These are phyloP conservation scores for Amauroascus niger DNA, from an alignment of 2,329 filamentous ascomycete species.

Conservation along the genomic window DNA sequence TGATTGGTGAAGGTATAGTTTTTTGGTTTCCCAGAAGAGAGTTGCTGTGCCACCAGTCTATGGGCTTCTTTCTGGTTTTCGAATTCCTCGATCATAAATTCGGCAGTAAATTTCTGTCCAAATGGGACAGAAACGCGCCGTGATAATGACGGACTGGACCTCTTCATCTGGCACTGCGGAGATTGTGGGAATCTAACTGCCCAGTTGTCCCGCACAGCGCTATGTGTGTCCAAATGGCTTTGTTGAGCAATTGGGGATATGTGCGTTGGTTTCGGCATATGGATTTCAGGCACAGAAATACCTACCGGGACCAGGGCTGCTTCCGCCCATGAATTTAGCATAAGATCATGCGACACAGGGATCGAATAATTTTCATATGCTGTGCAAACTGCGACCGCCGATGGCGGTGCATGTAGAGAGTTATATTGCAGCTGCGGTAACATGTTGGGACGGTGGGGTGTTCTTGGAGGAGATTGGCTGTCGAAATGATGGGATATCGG, in stretches of 20 bases:
- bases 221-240: slow-evolving; percentile 20
- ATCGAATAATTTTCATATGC: slow-evolving; percentile 4
- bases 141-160: slow-evolving; percentile 23
- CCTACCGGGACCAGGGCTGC: slow-evolving; percentile 31
- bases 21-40: slow-evolving; percentile 34
- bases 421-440: slow-evolving; percentile 33
- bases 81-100: slow-evolving; percentile 39
- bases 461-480: slow-evolving; percentile 38
- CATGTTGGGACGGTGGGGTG: slow-evolving; percentile 32
- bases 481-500: slow-evolving; percentile 34
- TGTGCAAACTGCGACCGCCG: slow-evolving; percentile 28
- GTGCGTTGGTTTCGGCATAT: slow-evolving; percentile 27
- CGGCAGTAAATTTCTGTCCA: slow-evolving; percentile 26
- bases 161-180: slow-evolving; percentile 27
- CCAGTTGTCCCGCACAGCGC: slow-evolving; percentile 22
- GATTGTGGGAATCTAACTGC: slow-evolving; percentile 21
- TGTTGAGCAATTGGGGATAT: slow-evolving; percentile 34
- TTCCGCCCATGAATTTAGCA: slow-evolving; percentile 37
- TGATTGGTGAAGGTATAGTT: slow-evolving; percentile 38
- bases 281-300: slow-evolving; percentile 26
- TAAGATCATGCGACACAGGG: slow-evolving; percentile 22
- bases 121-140: slow-evolving; percentile 13
- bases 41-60: slow-evolving; percentile 35
- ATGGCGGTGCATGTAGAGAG: slow-evolving; percentile 32
- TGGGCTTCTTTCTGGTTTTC: slow-evolving; percentile 38